Evolutionary conservation across 2,329 filamentous ascomycete species (phyloP), one percentile per base, ranked within the genome.

Genomic region (Ophiosphaerella korrae): DNA sequence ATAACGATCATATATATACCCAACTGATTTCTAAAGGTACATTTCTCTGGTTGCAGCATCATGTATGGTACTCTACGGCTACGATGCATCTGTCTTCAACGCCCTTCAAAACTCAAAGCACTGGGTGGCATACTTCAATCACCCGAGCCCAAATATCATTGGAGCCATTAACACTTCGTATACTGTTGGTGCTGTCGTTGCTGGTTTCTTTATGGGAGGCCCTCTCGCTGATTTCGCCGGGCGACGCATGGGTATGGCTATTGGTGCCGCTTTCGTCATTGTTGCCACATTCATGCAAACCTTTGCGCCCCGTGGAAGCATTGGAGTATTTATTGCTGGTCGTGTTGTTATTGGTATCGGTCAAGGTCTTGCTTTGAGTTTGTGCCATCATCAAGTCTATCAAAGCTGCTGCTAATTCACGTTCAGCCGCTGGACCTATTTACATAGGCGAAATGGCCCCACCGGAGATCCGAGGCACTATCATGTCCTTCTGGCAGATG

Each of bases 1-100:
- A 42, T 23, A 13, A 32, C 14, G 13, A 24, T 12, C 31, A 23
- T 12, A 26, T 9, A 26, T 31, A 16, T 24, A 4, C n/a, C 29
- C n/a, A 23, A 8, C 49, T 63, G 40, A 64, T 50, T 35, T 42
- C 2, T 34, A 6, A 46, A 82, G 84, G 84, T 88, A 86, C 75
- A 84, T 88, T 58, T 86, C 85, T 52, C 77, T 88, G 43, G 84
- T 89, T 58, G 87, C 87, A 49, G 86, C 87, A 64, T 84, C 85
- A 70, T 89, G 85, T 71, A 89, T 89, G 87, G 85, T 89, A 18
- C 78, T 90, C 38, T 89, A 89, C 68, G 87, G 87, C 50, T 89
- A 89, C 68, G 87, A 89, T 79, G 86, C 87, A 1, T 88, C 85
- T 33, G 86, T 88, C 40, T 90, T 86, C 78, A 90, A 90, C 70